Evolutionary conservation across 306 rosid species (phyloP), one percentile per base, ranked within the genome.

Genomic region (Dryas octopetala): DNA sequence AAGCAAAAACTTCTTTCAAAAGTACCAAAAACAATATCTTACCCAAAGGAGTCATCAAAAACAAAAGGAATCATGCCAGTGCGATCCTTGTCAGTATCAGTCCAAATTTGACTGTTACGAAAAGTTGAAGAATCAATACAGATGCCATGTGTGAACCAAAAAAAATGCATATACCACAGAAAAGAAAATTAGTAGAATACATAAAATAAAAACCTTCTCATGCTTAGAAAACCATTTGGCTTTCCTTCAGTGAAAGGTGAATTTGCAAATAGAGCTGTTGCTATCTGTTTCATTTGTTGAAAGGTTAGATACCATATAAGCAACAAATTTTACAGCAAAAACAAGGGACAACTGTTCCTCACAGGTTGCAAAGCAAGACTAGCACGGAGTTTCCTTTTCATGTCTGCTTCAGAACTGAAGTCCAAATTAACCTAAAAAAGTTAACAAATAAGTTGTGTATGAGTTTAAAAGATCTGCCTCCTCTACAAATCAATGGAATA

Each of bases 41-140:
- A 94, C 98, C 98, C 91, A 72, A 94, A 94, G 45, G 96, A 91
- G 83, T 91, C 93, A 73, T 86, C 91, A 78, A 91, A 94, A 81
- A 94, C 98, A 86, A 94, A 94, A 62, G 96, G 98, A 74, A 94
- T 93, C 98, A 91, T 94, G 76, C 98, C 98, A 70, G 91, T 71
- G 57, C 97, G 97, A 65, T 95, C 64, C 46, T 86, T 91, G 70
- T 91, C 98, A 54, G 96, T 91, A 80, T 95, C 98, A 11, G 93
- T 95, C 97, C 98, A 95, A 74, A 91, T 88, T 11, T 95, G 97
- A 79, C 98, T 95, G 88, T 82, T 28, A 81, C 66, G 68, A 82
- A 50, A 32, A 66, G 73, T 28, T 71, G 47, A 71, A 76, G 53
- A 80, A 73, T 74, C 47, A 75, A 76, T 58, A 73, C 49, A 66